Conservation (phyloP, 179 eudicot genomes). For the Drosera spatulata region DNA sequence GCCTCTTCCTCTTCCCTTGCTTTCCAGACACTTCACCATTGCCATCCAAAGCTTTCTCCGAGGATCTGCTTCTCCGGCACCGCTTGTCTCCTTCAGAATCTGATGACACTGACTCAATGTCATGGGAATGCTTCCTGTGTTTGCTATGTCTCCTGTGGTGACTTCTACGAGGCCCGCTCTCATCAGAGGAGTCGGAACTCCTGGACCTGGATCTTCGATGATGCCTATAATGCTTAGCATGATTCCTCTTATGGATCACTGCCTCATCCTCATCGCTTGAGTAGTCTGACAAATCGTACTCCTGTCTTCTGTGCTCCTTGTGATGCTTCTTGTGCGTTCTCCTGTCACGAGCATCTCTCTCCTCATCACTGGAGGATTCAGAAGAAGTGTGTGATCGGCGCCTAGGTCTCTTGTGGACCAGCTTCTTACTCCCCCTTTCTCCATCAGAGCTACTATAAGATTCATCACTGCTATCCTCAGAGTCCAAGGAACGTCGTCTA, state of each 20-base stretch:
- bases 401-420: conserved; percentile 27
- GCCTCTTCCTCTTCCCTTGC: conserved; percentile 15
- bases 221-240: conserved; percentile 28
- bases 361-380: conserved; percentile 31
- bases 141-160: conserved; percentile 19
- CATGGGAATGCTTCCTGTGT: conserved; percentile 17
- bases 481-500: conserved; percentile 37
- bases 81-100: conserved; percentile 22
- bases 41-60: conserved; percentile 32
- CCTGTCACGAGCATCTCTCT: conserved; percentile 16
- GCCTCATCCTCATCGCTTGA: conserved; percentile 11
- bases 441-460: conserved; percentile 40
- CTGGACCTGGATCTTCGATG: conserved; percentile 24
- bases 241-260: conserved; percentile 11
- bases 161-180: conserved; percentile 2
- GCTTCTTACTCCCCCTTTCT: conserved; percentile 29
- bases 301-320: conserved; percentile 22
- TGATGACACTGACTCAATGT: conserved; percentile 17
- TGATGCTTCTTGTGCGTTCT: conserved; percentile 28
- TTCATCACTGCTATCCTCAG: conserved; percentile 36
- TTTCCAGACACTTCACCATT: conserved; percentile 18
- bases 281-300: conserved; percentile 11
- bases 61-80: conserved; percentile 18
- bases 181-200: conserved; percentile 16
- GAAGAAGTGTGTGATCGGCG: conserved; percentile 19